Conservation (phyloP, 129 eudicot species). For the Chrysanthemum seticuspe region DNA sequence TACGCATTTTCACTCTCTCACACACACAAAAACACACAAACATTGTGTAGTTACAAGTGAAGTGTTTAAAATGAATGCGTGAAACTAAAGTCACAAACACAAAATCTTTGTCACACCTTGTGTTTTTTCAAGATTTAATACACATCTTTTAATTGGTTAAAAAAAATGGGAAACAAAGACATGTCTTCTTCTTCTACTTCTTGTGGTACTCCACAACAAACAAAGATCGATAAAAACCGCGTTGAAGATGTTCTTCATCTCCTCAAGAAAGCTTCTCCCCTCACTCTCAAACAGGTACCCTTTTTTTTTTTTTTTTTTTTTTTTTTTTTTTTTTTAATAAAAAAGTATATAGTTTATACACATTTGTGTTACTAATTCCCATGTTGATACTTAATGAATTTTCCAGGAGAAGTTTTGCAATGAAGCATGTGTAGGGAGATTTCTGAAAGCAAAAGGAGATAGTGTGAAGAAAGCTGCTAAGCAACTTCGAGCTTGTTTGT, state of each 20-base stretch:
- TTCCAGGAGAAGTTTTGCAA: slow-evolving; percentile 89
- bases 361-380: too few relatives aligned
- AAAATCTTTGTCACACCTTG: slow-evolving; percentile 43
- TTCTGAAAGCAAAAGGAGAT: slow-evolving; percentile 80
- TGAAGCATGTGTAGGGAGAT: slow-evolving; percentile 75
- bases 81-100: slow-evolving; percentile 42
- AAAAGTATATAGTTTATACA: neutral
- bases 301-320: neutral
- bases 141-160: neutral
- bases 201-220: slow-evolving; percentile 13
- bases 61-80: slow-evolving; percentile 44
- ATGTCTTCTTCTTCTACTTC: slow-evolving; percentile 15
- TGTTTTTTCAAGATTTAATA: slow-evolving; percentile 22
- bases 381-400: neutral
- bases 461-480: slow-evolving; percentile 89
- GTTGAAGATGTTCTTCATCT: slow-evolving; percentile 76
- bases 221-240: slow-evolving; percentile 38
- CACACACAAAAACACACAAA: neutral
- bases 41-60: slow-evolving; percentile 8
- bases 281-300: slow-evolving; percentile 78
- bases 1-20: neutral
- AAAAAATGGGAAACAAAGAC: slow-evolving; percentile 66
- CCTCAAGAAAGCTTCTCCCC: slow-evolving; percentile 69
- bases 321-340: neutral
- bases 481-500: slow-evolving; percentile 75